A percentile compares a stretch with the other conserved stretches of the same genome.
These are phyloP conservation scores for Bipolaris sorokiniana DNA, from an alignment of 2,329 filamentous ascomycete genomes.

Conservation along the genomic window DNA sequence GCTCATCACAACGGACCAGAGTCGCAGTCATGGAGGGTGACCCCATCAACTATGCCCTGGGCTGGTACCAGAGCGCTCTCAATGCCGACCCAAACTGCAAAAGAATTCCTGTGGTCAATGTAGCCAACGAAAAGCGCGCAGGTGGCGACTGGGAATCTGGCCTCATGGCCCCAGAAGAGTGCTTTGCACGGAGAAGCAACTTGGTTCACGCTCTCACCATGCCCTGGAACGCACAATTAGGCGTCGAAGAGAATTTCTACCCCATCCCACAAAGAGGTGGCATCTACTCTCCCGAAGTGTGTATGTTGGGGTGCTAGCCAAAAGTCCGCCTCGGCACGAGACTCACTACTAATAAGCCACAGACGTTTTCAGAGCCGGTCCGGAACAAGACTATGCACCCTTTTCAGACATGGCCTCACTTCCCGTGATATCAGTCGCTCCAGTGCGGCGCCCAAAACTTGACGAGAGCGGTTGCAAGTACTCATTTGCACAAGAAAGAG, in stretches of 20 bases:
- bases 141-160: constrained; percentile 81
- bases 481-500: constrained; percentile 72
- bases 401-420: constrained; percentile 60
- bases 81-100: constrained; percentile 40
- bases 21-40: constrained; percentile 55
- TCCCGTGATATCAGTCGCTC: constrained; percentile 76
- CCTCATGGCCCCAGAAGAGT: constrained; percentile 70
- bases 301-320: constrained; percentile 50
- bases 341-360: constrained; percentile 3
- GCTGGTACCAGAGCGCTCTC: constrained; percentile 57
- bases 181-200: constrained; percentile 75
- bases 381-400: constrained; percentile 55
- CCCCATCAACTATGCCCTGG: constrained; percentile 61
- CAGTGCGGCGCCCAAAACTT: constrained; percentile 75
- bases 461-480: constrained; percentile 71
- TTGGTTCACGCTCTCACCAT: constrained; percentile 71
- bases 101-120: constrained; percentile 70
- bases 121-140: constrained; percentile 76
- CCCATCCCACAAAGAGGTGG: constrained; percentile 73
- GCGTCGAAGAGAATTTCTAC: constrained; percentile 62
- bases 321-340: not conserved
- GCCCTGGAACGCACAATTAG: constrained; percentile 55
- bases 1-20: constrained; percentile 48
- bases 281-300: constrained; percentile 72
- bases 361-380: constrained; percentile 73